These are phyloP conservation scores for Solanum ossicruentum DNA, from an alignment of 257 asterid genomes.

Conservation along the genomic window DNA sequence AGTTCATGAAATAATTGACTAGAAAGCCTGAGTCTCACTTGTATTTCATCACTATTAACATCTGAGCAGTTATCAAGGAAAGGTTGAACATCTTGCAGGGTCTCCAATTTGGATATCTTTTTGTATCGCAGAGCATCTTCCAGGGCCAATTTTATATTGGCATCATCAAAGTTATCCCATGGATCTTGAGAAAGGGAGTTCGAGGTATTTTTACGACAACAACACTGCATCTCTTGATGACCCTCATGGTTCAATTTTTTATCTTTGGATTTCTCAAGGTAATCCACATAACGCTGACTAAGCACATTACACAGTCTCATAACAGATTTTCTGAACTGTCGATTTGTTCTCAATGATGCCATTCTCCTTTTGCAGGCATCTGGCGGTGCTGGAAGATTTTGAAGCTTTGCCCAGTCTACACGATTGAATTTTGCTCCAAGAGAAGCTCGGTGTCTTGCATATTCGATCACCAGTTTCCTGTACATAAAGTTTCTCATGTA, in stretches of 20 bases:
- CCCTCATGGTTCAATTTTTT: conserved; percentile 24
- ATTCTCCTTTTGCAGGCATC: conserved; percentile 79
- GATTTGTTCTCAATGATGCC: conserved; percentile 37
- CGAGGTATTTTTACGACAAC: background rate
- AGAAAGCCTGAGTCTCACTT: conserved; percentile 29
- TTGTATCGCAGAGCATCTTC: conserved; percentile 55
- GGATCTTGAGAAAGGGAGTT: conserved; percentile 11
- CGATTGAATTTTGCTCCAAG: conserved; percentile 75
- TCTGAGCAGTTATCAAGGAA: conserved; percentile 9
- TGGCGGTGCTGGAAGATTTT: conserved; percentile 81
- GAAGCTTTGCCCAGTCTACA: conserved; percentile 56
- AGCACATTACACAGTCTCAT: conserved; percentile 65
- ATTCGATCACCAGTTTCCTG: conserved; percentile 77
- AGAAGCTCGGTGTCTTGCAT: conserved; percentile 70
- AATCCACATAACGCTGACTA: conserved; percentile 46
- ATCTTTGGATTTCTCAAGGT: conserved; percentile 45
- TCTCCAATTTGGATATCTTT: conserved; percentile 36
- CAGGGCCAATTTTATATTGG: conserved; percentile 41
- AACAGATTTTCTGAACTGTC: conserved; percentile 49
- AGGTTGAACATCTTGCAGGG: conserved; percentile 9
- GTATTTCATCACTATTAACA: conserved; percentile 1
- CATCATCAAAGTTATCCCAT: conserved; percentile 79
- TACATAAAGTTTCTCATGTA: background rate
- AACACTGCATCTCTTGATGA: conserved; percentile 18
- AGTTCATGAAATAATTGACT: background rate